These are phyloP conservation scores for Termitomyces sp. DNA, from an alignment of 768 basidiomycete species.

Conservation along the genomic window DNA sequence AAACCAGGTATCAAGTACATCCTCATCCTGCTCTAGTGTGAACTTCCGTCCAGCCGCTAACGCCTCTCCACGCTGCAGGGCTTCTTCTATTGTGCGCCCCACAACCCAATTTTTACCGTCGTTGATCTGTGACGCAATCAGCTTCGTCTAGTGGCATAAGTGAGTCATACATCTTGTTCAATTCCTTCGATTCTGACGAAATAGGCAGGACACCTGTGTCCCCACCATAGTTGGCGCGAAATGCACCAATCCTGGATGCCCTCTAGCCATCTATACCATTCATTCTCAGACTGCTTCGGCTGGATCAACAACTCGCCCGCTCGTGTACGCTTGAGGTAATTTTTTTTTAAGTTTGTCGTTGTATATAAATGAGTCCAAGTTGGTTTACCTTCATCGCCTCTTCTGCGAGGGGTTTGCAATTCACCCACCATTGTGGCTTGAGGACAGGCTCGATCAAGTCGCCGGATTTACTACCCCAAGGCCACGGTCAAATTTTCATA, in stretches of 20 bases:
- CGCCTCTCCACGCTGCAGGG: conserved; percentile 66
- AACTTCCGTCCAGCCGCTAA: conserved; percentile 69
- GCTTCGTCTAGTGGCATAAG: not conserved
- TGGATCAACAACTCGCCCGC: conserved; percentile 83
- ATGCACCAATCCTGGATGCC: conserved; percentile 99
- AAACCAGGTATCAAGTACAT: conserved; percentile 99
- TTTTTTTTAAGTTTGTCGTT: not conserved
- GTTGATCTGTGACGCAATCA: conserved; percentile 36
- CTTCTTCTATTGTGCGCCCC: conserved; percentile 75
- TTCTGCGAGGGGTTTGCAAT: conserved; percentile 86
- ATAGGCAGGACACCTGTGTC: conserved; percentile 94
- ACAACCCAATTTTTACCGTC: conserved; percentile 91
- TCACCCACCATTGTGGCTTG: conserved; percentile 99
- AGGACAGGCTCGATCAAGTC: conserved; percentile 93
- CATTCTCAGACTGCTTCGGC: conserved; percentile 84
- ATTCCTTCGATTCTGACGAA: conserved; percentile 82
- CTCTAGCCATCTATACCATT: conserved; percentile 97
- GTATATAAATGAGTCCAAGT: not conserved
- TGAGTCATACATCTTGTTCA: conserved; percentile 54
- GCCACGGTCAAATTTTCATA: not conserved
- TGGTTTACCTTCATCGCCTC: conserved; percentile 74
- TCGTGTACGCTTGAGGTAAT: conserved; percentile 63
- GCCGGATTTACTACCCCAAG: conserved; percentile 75
- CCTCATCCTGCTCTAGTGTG: conserved; percentile 87
- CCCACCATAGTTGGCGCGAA: conserved; percentile 99